phyloP scores from a whole-genome alignment of 352 stramenopile species.

The Phytophthora multivora region DNA sequence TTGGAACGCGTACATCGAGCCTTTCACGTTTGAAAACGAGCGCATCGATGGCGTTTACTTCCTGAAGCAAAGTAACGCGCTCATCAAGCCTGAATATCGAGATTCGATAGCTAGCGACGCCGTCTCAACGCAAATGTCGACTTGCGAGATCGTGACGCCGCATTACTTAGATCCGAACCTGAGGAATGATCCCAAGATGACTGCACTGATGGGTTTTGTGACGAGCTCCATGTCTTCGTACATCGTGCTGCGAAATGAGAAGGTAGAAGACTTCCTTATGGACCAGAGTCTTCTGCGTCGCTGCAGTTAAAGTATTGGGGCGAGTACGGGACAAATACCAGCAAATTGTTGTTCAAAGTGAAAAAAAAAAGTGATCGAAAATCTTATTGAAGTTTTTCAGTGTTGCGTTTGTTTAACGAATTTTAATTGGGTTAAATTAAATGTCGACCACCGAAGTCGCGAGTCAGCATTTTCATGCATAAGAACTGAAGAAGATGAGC shows the following conservation, averaged over 20 bases:
- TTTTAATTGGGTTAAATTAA: not conserved
- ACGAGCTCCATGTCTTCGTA: constrained; percentile 32
- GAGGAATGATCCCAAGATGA: constrained; percentile 26
- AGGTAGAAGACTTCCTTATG: constrained; percentile 43
- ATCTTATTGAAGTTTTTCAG: too few species aligned
- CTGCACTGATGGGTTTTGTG: constrained; percentile 47
- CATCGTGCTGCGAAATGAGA: constrained; percentile 36
- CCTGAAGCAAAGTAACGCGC: constrained; percentile 57
- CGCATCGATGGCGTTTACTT: constrained; percentile 36
- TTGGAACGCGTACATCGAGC: constrained; percentile 53
- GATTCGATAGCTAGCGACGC: not conserved
- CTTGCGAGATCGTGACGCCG: constrained; percentile 51
- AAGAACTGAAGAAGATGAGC: constrained; percentile 9
- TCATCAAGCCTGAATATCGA: constrained; percentile 40
- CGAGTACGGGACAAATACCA: too few species aligned
- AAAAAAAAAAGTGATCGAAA: too few species aligned
- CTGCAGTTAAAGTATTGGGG: too few species aligned
- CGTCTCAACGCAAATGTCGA: constrained; percentile 33
- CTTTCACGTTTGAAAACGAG: constrained; percentile 49
- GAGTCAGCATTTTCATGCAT: not conserved
- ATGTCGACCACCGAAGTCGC: not conserved
- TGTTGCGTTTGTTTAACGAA: too few species aligned
- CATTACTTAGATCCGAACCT: constrained; percentile 36
- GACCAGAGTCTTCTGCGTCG: constrained; percentile 1
- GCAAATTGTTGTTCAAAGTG: too few species aligned